Base-by-base conservation (phyloP, 495 filamentous ascomycete species). In the Evansstolkia leycettana region DNA sequence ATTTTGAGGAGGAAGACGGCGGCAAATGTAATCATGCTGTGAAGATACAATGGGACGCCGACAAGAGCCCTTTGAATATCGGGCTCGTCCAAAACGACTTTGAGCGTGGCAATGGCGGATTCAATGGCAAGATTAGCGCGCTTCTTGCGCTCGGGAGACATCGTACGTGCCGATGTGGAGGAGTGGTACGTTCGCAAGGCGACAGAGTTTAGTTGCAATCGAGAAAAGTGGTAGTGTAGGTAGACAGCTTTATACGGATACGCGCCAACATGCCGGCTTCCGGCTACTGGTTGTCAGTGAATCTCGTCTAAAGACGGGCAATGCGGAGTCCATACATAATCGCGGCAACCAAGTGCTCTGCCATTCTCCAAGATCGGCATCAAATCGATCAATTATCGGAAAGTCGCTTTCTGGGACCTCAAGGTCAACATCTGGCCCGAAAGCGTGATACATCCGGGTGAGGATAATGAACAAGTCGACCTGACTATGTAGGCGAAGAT, bases 381-480 rank as follows among this genome's bases (percentile, higher is more conserved):
- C 62, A 32, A 59, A 69, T 27, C 55, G 43, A 33, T 67, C 60
- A 14, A 67, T 65, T 28, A 45, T 55, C 8, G 60, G 47, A 19
- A 62, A 62, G 28, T 67, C 60, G 34, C 54, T 59, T 36, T 66
- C 62, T 14, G 60, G 56, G 14, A 75, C 64, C 32, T 65, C 64
- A 17, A 70, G 44, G 15, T 74, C 72, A 4, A 67, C 56, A 48
- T 76, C 73, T 2, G 70, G 64, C n/a, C 72, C 73, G 40, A 75
- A 76, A 24, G 60, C 54, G 39, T 75, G 60, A 39, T 73, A 74
- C 31, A 72, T 68, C 20, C 64, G 58, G 15, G 69, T 74, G 19
- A 78, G 57, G 34, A 75, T 66, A 15, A 68, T 67, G 46, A 78
- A 75, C 23, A 78, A 35, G 28, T 73, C 66, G 15, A 78, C 70